Conservation (phyloP, 169 alveolate genomes). For the Plasmodium malariae region DNA sequence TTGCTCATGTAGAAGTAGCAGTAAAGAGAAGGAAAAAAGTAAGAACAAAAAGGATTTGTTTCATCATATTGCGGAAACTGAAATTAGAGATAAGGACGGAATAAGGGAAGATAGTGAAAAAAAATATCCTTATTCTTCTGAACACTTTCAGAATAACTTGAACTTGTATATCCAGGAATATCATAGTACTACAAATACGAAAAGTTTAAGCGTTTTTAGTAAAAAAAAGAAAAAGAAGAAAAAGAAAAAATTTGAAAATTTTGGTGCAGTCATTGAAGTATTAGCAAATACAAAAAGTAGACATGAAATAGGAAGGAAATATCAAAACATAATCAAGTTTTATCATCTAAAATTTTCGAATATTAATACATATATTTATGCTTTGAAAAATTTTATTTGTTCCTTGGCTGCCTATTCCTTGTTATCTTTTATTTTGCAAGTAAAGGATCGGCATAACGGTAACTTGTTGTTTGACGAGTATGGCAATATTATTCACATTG, state of each 20-base stretch:
- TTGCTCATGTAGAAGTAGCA: too few relatives aligned
- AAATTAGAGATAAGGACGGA: too few relatives aligned
- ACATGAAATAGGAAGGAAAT: constrained; percentile 73
- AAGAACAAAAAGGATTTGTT: too few relatives aligned
- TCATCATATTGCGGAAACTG: too few relatives aligned
- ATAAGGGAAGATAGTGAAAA: too few relatives aligned
- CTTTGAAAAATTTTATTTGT: constrained; percentile 91
- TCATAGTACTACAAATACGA: too few relatives aligned
- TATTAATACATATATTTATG: constrained; percentile 77
- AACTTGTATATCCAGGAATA: too few relatives aligned
- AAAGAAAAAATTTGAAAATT: constrained; percentile 72
- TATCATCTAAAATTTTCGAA: constrained; percentile 59
- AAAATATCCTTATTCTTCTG: too few relatives aligned
- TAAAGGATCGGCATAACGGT: constrained; percentile 97
- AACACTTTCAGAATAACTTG: too few relatives aligned
- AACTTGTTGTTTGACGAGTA: constrained; percentile 93
- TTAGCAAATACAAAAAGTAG: constrained; percentile 75
- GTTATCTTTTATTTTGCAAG: constrained; percentile 91
- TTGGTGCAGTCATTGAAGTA: constrained; percentile 75
- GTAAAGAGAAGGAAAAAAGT: too few relatives aligned
- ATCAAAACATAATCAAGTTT: constrained; percentile 50
- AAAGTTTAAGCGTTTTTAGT: neutral
- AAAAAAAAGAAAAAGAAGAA: constrained; percentile 18
- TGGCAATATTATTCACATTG: constrained; percentile 97
- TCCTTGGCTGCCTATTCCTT: constrained; percentile 98